Evolutionary conservation across 148 eudicot species (phyloP).

Genomic region (Agrostemma githago): DNA sequence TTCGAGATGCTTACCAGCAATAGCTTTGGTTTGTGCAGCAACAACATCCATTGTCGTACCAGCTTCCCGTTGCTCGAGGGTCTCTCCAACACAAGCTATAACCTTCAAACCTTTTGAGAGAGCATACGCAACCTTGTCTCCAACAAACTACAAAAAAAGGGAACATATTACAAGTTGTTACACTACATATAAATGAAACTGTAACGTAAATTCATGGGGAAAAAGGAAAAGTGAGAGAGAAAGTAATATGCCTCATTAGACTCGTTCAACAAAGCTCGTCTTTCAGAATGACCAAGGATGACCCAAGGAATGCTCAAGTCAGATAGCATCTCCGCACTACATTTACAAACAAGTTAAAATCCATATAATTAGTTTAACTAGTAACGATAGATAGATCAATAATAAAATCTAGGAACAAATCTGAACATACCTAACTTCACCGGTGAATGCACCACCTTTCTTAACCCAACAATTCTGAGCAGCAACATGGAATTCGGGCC

Average conservation of each 20-base stretch:
- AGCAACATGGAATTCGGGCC: constrained; percentile 66
- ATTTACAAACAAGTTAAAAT: constrained; percentile 10
- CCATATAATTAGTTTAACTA: background rate
- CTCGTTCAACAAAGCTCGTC: constrained; percentile 62
- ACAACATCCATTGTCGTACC: constrained; percentile 82
- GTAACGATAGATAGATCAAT: background rate
- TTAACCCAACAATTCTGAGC: constrained; percentile 85
- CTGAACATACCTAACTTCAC: constrained; percentile 62
- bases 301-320: constrained; percentile 82
- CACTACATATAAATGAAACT: background rate
- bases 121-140: constrained; percentile 88
- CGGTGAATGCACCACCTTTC: constrained; percentile 82
- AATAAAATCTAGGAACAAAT: background rate
- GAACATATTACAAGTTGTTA: background rate
- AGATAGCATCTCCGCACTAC: constrained; percentile 91
- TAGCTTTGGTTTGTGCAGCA: constrained; percentile 86
- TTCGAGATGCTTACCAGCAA: constrained; percentile 50
- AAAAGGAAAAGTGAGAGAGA: background rate
- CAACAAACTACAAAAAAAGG: constrained; percentile 53
- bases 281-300: constrained; percentile 88
- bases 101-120: constrained; percentile 83
- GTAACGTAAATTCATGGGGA: background rate
- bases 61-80: constrained; percentile 86
- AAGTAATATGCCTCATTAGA: constrained; percentile 51
- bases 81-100: constrained; percentile 92